A percentile compares a stretch with the other conserved stretches of the same genome.
Evolutionary conservation across 2,329 filamentous ascomycete genomes (phyloP).

Genomic region (Alternaria triticimaculans): DNA sequence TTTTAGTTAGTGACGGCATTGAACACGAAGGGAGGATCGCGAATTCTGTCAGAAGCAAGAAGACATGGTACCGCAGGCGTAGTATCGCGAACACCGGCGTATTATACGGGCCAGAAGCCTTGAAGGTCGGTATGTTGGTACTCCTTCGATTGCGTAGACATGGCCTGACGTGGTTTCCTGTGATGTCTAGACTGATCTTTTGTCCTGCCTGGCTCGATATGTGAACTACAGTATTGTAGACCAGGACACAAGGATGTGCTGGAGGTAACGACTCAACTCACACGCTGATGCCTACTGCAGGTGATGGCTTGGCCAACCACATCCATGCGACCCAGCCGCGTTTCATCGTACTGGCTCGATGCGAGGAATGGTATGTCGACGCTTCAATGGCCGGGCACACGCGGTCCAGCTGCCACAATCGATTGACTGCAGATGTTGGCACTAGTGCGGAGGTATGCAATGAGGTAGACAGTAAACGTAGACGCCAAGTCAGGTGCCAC

Average conservation of each 20-base stretch:
- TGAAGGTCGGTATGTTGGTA: neutral
- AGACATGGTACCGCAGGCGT: neutral
- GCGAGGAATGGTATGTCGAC: neutral
- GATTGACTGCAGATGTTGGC: constrained; percentile 1
- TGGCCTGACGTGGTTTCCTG: neutral
- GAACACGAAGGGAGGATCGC: neutral
- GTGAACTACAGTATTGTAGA: neutral
- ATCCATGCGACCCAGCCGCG: neutral
- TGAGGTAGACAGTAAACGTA: neutral
- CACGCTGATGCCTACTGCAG: neutral
- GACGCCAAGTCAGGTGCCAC: neutral
- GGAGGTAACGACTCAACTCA: neutral
- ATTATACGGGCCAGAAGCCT: neutral
- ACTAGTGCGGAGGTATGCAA: neutral
- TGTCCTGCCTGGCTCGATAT: neutral
- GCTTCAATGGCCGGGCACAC: neutral
- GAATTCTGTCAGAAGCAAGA: neutral
- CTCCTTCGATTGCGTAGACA: neutral
- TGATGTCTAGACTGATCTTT: neutral
- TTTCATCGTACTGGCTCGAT: neutral
- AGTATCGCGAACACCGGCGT: neutral
- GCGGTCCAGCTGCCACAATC: neutral
- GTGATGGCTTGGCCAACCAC: neutral
- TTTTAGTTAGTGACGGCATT: neutral
- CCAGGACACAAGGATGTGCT: neutral